Conservation (phyloP, 495 filamentous ascomycete species). For the Entonaema liquescens region DNA sequence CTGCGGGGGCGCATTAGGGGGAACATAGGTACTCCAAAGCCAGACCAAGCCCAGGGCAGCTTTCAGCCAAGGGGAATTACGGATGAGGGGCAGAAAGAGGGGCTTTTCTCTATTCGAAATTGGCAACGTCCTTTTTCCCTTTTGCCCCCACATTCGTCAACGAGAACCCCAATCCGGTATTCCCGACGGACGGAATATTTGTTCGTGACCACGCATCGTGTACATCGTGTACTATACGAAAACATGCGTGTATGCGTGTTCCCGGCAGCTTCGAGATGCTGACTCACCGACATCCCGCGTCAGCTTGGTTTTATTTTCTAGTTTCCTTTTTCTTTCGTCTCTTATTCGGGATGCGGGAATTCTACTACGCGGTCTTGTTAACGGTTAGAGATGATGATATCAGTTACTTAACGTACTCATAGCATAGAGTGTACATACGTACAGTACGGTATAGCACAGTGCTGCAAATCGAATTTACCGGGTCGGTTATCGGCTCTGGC, state of each 20-base stretch:
- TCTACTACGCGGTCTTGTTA: conserved; percentile 8
- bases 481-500: neutral
- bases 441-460: neutral
- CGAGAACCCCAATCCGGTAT: neutral
- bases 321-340: conserved; percentile 5
- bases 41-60: conserved; percentile 1
- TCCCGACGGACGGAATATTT: neutral
- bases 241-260: neutral
- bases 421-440: neutral
- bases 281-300: neutral
- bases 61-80: conserved; percentile 12
- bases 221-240: neutral
- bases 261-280: neutral
- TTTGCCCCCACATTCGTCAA: neutral
- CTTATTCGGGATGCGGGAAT: conserved; percentile 24
- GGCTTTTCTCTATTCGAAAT: neutral
- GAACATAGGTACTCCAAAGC: neutral
- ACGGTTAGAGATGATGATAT: neutral
- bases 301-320: neutral
- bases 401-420: neutral
- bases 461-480: neutral
- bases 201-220: neutral
- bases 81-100: conserved; percentile 24
- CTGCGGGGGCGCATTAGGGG: conserved; percentile 10
- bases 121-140: conserved; percentile 1